phyloP scores from a whole-genome alignment of 345 rosid species.

The Melaleuca quinquenervia region DNA sequence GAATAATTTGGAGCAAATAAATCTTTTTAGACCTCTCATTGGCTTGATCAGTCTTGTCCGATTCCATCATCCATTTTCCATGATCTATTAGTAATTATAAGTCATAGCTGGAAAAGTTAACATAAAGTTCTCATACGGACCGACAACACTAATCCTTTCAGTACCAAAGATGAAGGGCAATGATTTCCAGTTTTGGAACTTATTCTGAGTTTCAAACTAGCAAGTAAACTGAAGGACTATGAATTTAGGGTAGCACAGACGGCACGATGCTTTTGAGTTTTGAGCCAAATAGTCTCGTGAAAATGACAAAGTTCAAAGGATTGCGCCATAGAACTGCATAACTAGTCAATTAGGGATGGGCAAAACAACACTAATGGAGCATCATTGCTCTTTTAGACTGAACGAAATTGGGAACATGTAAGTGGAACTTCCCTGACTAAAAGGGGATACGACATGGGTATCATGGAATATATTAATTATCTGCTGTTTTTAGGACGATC shows the following conservation, averaged over 20 bases:
- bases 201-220: not conserved
- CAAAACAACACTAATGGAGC: not conserved
- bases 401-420: not conserved
- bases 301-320: not conserved
- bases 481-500: not conserved
- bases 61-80: slow-evolving; percentile 67
- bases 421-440: not conserved
- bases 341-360: not conserved
- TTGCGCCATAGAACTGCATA: not conserved
- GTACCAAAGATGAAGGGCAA: not conserved
- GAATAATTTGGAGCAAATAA: not conserved
- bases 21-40: slow-evolving; percentile 84
- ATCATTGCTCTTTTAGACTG: not conserved
- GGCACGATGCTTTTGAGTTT: not conserved
- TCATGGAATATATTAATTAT: not conserved
- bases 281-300: not conserved
- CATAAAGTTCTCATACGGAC: not conserved
- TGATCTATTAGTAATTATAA: slow-evolving; percentile 63
- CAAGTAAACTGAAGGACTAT: not conserved
- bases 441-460: not conserved
- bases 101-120: slow-evolving; percentile 57
- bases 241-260: not conserved
- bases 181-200: not conserved
- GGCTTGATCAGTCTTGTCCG: slow-evolving; percentile 80
- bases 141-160: not conserved